phyloP scores from a whole-genome alignment of 83 land plant genomes.

The Larix sibirica region DNA sequence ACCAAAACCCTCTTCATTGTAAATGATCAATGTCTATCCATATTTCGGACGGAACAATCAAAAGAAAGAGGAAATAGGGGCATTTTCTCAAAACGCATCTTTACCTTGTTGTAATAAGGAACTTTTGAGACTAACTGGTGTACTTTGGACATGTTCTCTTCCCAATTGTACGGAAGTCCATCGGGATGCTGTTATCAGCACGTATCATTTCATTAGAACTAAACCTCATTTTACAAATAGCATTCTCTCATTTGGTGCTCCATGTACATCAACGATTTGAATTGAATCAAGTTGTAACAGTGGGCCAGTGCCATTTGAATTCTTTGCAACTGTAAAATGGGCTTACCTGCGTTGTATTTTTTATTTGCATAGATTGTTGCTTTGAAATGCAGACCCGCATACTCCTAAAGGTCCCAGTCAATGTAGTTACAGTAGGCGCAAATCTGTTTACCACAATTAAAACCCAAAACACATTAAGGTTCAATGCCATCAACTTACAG shows the following conservation, averaged over 20 bases:
- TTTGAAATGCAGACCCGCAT: slow-evolving; percentile 71
- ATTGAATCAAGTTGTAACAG: neutral
- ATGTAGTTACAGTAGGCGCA: slow-evolving; percentile 75
- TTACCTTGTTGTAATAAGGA: slow-evolving; percentile 71
- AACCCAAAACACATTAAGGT: neutral
- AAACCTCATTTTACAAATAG: neutral
- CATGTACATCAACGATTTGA: neutral
- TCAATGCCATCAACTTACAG: neutral
- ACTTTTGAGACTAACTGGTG: slow-evolving; percentile 62
- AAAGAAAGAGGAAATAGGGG: no score
- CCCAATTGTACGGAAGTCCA: slow-evolving; percentile 72
- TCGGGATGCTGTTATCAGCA: slow-evolving; percentile 41
- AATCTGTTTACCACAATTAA: slow-evolving; percentile 41
- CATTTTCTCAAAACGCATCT: neutral
- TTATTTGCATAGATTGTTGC: slow-evolving; percentile 66
- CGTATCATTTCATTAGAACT: neutral
- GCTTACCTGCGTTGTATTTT: slow-evolving; percentile 42
- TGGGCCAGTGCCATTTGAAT: neutral
- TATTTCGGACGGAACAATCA: no score
- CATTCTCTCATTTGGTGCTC: neutral
- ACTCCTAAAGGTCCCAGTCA: slow-evolving; percentile 71
- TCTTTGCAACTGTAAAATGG: neutral
- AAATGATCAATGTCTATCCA: no score
- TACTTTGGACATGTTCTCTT: slow-evolving; percentile 44
- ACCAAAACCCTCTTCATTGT: no score